Conservation (phyloP, 2,329 filamentous ascomycete genomes). For the Dothiorella sarmentorum region DNA sequence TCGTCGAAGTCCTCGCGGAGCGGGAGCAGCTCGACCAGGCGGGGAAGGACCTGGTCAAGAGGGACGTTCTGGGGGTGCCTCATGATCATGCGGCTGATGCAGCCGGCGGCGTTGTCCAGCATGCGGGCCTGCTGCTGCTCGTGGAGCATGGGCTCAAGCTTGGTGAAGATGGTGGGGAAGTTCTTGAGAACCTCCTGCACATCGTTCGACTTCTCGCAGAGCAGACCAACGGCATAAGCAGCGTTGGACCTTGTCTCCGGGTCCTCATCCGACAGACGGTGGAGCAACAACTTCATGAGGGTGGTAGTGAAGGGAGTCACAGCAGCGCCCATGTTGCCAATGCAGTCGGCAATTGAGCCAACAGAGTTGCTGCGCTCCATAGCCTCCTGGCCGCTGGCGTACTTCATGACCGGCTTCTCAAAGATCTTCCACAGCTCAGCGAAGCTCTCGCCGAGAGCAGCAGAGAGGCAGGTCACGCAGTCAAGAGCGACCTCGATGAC, state of each 20-base stretch:
- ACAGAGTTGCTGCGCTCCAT: constrained; percentile 87
- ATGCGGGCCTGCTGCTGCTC: constrained; percentile 75
- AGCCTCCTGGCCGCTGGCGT: constrained; percentile 78
- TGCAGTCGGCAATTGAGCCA: constrained; percentile 87
- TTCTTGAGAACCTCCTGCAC: constrained; percentile 68
- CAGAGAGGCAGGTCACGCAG: constrained; percentile 78
- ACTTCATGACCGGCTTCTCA: constrained; percentile 86
- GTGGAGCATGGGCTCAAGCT: constrained; percentile 80
- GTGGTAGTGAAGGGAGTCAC: constrained; percentile 76
- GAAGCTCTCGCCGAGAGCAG: constrained; percentile 77
- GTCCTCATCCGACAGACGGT: constrained; percentile 86
- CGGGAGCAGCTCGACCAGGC: constrained; percentile 73
- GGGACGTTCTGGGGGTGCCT: constrained; percentile 81
- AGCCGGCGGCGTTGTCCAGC: constrained; percentile 90
- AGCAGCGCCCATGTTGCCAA: constrained; percentile 76
- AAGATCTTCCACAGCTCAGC: constrained; percentile 92
- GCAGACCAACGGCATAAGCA: constrained; percentile 82
- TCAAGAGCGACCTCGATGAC: constrained; percentile 93
- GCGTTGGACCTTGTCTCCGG: constrained; percentile 92
- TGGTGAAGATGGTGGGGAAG: constrained; percentile 74
- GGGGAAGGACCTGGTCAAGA: constrained; percentile 75
- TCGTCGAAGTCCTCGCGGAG: constrained; percentile 93
- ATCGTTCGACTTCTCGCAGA: constrained; percentile 77
- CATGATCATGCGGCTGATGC: constrained; percentile 86
- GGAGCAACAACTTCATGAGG: constrained; percentile 76